These are phyloP conservation scores for Aspergillus ustus DNA, from an alignment of 2,329 filamentous ascomycete species.

Conservation along the genomic window DNA sequence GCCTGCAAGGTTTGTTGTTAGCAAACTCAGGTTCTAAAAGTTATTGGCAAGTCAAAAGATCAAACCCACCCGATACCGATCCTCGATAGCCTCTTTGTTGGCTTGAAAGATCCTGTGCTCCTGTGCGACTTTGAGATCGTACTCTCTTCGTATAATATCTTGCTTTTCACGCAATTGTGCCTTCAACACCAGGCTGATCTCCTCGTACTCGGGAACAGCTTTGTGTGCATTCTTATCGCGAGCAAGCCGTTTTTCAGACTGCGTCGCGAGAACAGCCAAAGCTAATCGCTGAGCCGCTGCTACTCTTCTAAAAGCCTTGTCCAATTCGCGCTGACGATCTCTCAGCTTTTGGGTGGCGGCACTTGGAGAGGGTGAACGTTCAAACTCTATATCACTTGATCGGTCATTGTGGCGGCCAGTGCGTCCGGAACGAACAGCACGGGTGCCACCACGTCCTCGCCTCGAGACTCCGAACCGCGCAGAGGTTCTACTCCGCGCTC, in stretches of 20 bases:
- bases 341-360: constrained; percentile 44
- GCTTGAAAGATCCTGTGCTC: constrained; percentile 36
- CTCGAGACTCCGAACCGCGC: constrained; percentile 25
- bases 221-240: constrained; percentile 48
- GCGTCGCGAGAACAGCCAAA: constrained; percentile 44
- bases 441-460: constrained; percentile 36
- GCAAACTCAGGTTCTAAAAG: neutral
- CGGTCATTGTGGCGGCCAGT: constrained; percentile 31
- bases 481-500: constrained; percentile 37
- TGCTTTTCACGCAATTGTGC: constrained; percentile 32
- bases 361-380: constrained; percentile 41
- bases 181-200: constrained; percentile 39
- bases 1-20: constrained; percentile 23
- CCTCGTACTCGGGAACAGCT: constrained; percentile 44
- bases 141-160: constrained; percentile 37
- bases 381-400: constrained; percentile 37
- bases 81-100: constrained; percentile 39
- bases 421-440: constrained; percentile 31
- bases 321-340: constrained; percentile 48
- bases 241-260: constrained; percentile 43
- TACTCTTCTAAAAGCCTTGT: constrained; percentile 47
- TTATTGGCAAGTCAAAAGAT: neutral
- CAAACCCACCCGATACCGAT: constrained; percentile 36
- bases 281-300: constrained; percentile 47
- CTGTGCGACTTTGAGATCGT: constrained; percentile 37